phyloP scores from a whole-genome alignment of 805 yeast genomes.

The Jamesozyma jinghongensis region DNA sequence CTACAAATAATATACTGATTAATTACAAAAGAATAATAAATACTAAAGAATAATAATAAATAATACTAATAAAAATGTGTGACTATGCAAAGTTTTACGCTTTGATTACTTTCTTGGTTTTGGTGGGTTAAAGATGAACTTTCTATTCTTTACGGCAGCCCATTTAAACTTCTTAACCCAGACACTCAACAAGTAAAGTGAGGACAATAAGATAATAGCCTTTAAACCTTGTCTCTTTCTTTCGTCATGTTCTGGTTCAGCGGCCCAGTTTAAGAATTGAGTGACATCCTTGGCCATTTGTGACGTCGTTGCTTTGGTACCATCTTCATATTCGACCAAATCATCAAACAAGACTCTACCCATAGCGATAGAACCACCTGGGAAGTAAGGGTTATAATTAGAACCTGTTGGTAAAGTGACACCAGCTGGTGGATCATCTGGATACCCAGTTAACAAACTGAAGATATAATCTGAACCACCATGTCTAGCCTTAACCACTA shows the following conservation, averaged over 20 bases:
- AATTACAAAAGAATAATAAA: too few species aligned
- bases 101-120: conserved; percentile 29
- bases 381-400: conserved; percentile 99
- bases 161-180: conserved; percentile 98
- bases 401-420: conserved; percentile 85
- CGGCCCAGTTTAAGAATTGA: conserved; percentile 94
- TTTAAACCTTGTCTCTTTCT: conserved; percentile 95
- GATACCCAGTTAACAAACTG: conserved; percentile 93
- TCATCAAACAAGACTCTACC: conserved; percentile 97
- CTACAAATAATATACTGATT: too few species aligned
- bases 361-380: conserved; percentile 99
- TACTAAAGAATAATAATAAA: too few species aligned
- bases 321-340: conserved; percentile 96
- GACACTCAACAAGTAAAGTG: conserved; percentile 71
- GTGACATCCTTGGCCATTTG: conserved; percentile 99
- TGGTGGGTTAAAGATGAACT: conserved; percentile 89
- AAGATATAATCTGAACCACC: conserved; percentile 96
- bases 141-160: conserved; percentile 92
- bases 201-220: conserved; percentile 71
- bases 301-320: conserved; percentile 95
- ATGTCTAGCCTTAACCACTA: conserved; percentile 97
- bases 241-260: conserved; percentile 98
- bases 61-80: too few species aligned
- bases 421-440: conserved; percentile 98
- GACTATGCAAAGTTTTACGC: too few species aligned